Conservation (phyloP, 1,284 basidiomycete species). For the Flammula alnicola region DNA sequence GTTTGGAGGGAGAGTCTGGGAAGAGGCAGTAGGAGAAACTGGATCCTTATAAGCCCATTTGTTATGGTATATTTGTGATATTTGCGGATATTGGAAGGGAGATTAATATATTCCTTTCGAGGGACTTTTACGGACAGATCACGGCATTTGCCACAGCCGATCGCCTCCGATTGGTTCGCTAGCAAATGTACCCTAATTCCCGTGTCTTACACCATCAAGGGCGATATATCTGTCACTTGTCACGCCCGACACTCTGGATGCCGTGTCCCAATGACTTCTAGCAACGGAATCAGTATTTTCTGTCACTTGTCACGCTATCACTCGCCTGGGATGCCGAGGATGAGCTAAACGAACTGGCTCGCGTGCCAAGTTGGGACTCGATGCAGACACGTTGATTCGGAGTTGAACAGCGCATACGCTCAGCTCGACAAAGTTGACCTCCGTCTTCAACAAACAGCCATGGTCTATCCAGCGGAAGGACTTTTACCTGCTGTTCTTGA, state of each 20-base stretch:
- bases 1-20: slow-evolving; percentile 26
- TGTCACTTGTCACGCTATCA: slow-evolving; percentile 6
- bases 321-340: slow-evolving; percentile 7
- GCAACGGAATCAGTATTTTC: too few relatives aligned
- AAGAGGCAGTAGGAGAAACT: slow-evolving; percentile 26
- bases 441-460: slow-evolving; percentile 1
- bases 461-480: slow-evolving; percentile 10
- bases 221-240: slow-evolving; percentile 4
- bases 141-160: slow-evolving; percentile 22
- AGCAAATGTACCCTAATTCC: slow-evolving; percentile 35
- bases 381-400: slow-evolving; percentile 4
- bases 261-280: too few relatives aligned
- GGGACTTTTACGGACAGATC: slow-evolving; percentile 8
- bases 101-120: slow-evolving; percentile 19
- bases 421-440: too few relatives aligned
- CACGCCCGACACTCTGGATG: too few relatives aligned
- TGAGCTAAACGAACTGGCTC: slow-evolving; percentile 16
- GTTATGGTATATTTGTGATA: slow-evolving; percentile 35
- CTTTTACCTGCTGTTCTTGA: slow-evolving; percentile 46
- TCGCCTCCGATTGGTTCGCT: slow-evolving; percentile 35
- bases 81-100: slow-evolving; percentile 24
- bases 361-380: neutral
- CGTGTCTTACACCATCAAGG: slow-evolving; percentile 12
- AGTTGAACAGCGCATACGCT: too few relatives aligned
- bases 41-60: slow-evolving; percentile 37